Percentiles rank a stretch among this genome's conserved stretches.
Evolutionary conservation across 2,329 filamentous ascomycete genomes (phyloP).

Genomic region (Penicillium carneum): DNA sequence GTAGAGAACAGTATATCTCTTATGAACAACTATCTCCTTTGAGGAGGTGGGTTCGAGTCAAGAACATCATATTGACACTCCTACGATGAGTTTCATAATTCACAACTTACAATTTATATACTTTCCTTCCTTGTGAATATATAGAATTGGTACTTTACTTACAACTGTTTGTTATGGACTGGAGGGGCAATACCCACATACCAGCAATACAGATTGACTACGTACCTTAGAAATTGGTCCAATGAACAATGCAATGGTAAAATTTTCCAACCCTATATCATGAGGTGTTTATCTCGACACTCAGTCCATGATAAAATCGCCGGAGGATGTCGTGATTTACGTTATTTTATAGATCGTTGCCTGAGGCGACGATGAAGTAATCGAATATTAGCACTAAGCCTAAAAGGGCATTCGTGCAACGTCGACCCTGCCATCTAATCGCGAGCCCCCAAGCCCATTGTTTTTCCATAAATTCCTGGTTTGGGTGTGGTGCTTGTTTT

Average conservation of each 20-base stretch:
- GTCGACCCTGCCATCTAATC: constrained; percentile 28
- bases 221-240: neutral
- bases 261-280: too few relatives aligned
- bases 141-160: too few relatives aligned
- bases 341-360: constrained; percentile 4
- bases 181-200: too few relatives aligned
- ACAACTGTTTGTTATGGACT: too few relatives aligned
- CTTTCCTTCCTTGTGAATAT: too few relatives aligned
- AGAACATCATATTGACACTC: too few relatives aligned
- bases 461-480: constrained; percentile 19
- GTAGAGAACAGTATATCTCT: too few relatives aligned
- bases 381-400: constrained; percentile 26
- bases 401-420: constrained; percentile 28
- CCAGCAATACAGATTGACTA: neutral
- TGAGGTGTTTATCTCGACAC: neutral
- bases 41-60: too few relatives aligned
- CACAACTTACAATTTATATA: too few relatives aligned
- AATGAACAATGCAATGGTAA: neutral
- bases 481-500: constrained; percentile 20
- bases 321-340: neutral
- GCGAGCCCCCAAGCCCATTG: constrained; percentile 13
- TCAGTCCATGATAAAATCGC: neutral
- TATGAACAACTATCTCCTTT: too few relatives aligned
- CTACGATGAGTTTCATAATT: too few relatives aligned
- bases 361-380: constrained; percentile 25